phyloP scores from a whole-genome alignment of 345 rosid species.

The Ailanthus altissimus region DNA sequence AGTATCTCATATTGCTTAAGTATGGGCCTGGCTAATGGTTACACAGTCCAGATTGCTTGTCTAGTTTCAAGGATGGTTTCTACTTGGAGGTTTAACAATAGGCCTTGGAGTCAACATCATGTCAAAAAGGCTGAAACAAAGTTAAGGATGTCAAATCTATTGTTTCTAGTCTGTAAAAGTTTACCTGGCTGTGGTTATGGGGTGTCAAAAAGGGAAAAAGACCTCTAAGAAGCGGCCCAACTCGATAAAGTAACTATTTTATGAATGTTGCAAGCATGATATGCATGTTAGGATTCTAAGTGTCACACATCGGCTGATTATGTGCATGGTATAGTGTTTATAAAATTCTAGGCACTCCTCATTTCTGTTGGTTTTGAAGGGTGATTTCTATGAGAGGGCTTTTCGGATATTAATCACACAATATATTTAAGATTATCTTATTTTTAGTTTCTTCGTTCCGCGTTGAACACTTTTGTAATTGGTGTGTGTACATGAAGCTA shows the following conservation, averaged over 20 bases:
- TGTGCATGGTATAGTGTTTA: neutral
- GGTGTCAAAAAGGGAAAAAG: neutral
- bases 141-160: neutral
- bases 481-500: neutral
- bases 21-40: neutral
- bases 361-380: neutral
- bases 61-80: neutral
- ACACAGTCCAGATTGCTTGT: neutral
- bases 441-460: neutral
- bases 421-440: neutral
- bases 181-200: neutral
- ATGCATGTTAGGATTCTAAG: neutral
- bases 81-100: neutral
- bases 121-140: neutral
- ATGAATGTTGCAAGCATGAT: neutral
- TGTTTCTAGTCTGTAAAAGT: neutral
- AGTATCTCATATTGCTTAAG: neutral
- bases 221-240: neutral
- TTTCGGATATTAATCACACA: neutral
- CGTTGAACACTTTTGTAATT: neutral
- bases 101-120: neutral
- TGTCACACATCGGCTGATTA: neutral
- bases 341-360: neutral
- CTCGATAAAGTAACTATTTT: neutral
- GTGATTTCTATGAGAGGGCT: neutral